phyloP scores from a whole-genome alignment of 2,329 filamentous ascomycete species.

The Chaetomiaceae sp. region DNA sequence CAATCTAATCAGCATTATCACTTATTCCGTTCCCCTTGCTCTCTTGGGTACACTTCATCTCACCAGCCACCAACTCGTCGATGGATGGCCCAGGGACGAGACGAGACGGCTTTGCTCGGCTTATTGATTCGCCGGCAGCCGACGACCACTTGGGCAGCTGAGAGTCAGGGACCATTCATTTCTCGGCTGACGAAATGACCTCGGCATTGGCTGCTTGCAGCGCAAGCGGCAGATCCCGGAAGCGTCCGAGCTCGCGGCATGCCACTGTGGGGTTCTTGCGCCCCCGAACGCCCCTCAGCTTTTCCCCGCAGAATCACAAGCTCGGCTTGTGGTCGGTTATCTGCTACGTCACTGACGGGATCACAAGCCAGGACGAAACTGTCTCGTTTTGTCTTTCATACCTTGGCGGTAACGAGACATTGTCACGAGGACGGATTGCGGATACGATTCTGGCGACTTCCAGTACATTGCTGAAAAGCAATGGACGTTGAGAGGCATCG shows the following conservation, averaged over 20 bases:
- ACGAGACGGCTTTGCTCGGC: too few species aligned
- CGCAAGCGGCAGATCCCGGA: conserved; percentile 19
- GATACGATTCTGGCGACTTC: too few species aligned
- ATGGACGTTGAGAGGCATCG: not conserved
- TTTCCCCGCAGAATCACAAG: conserved; percentile 55
- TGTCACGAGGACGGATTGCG: not conserved
- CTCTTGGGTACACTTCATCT: not conserved
- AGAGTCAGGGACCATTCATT: too few species aligned
- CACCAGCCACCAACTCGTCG: too few species aligned
- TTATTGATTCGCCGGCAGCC: not conserved
- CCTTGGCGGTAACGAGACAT: not conserved
- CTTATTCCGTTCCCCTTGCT: not conserved
- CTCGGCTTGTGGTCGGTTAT: conserved; percentile 50
- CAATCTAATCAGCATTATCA: not conserved
- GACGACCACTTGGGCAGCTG: not conserved
- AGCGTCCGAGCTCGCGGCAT: conserved; percentile 21
- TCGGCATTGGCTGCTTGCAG: conserved; percentile 17
- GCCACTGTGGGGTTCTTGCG: conserved; percentile 3
- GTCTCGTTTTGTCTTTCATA: not conserved
- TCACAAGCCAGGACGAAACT: conserved; percentile 29
- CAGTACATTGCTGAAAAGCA: too few species aligned
- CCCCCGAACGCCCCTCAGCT: conserved; percentile 1
- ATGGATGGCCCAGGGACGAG: too few species aligned
- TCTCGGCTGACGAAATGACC: conserved; percentile 11
- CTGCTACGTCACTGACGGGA: conserved; percentile 33